Conservation (phyloP, 2,329 filamentous ascomycete species). For the Fusarium sp. region DNA sequence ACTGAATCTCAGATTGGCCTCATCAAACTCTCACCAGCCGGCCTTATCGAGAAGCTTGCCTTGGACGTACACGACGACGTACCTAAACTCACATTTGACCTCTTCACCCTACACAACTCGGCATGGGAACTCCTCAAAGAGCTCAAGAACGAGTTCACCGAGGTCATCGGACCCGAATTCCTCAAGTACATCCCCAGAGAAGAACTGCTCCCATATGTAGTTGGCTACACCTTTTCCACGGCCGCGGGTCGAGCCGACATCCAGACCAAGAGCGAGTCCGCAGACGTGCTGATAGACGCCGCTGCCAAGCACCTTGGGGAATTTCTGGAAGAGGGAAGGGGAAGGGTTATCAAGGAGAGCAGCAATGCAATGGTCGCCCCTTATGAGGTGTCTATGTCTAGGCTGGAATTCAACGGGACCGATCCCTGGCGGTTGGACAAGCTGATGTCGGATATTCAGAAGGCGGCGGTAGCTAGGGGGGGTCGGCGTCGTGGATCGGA, state of each 20-base stretch:
- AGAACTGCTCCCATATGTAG: conserved; percentile 12
- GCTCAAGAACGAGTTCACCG: conserved; percentile 13
- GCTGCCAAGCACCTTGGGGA: too few species aligned
- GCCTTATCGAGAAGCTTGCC: conserved; percentile 21
- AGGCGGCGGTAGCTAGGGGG: neutral
- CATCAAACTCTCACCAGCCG: neutral
- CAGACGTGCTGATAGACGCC: too few species aligned
- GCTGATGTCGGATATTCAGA: neutral
- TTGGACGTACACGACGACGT: conserved; percentile 8
- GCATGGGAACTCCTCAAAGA: conserved; percentile 2
- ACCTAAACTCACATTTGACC: conserved; percentile 17
- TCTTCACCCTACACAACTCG: conserved; percentile 25
- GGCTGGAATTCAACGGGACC: too few species aligned
- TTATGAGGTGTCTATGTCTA: too few species aligned
- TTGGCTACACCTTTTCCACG: conserved; percentile 49
- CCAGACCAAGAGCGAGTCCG: neutral
- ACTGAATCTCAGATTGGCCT: neutral
- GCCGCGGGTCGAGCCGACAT: conserved; percentile 15
- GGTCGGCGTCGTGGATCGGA: neutral
- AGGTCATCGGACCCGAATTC: neutral
- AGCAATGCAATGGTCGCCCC: too few species aligned
- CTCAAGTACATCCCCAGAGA: conserved; percentile 7
- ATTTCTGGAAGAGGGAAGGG: too few species aligned
- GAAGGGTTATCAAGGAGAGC: too few species aligned
- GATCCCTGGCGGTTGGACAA: too few species aligned